Conservation (phyloP, 192 early-diverging fungal genomes). For the Coemansia sp. region DNA sequence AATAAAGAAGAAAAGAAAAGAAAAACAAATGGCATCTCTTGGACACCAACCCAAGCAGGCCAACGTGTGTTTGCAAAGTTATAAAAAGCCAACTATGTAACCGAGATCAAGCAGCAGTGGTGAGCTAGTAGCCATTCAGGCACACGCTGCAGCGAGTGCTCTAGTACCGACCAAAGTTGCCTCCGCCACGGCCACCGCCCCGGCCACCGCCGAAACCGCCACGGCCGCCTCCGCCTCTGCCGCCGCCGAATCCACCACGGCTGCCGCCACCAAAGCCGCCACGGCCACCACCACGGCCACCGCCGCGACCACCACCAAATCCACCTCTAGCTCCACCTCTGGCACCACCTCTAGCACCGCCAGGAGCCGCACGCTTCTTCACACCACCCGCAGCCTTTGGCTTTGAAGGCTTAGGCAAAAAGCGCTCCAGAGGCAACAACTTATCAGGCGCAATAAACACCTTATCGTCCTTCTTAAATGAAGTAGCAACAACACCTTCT, state of each 20-base stretch:
- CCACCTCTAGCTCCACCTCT: slow-evolving; percentile 52
- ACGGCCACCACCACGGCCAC: slow-evolving; percentile 43
- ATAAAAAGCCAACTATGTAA: too few species aligned
- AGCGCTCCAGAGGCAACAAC: slow-evolving; percentile 92
- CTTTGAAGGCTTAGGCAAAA: slow-evolving; percentile 97
- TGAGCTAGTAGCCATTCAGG: too few species aligned
- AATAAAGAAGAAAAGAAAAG: too few species aligned
- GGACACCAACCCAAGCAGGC: too few species aligned
- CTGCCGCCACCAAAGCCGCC: slow-evolving; percentile 34
- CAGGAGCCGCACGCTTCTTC: slow-evolving; percentile 64
- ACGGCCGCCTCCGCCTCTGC: slow-evolving; percentile 51
- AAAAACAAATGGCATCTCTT: too few species aligned
- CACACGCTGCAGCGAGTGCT: too few species aligned
- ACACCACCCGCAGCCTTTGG: slow-evolving; percentile 60
- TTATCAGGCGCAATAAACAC: slow-evolving; percentile 94
- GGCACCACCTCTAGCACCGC: slow-evolving; percentile 54
- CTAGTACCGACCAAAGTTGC: slow-evolving; percentile 46
- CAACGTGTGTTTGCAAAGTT: too few species aligned
- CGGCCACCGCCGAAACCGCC: slow-evolving; percentile 42
- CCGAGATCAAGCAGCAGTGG: too few species aligned
- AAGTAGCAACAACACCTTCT: slow-evolving; percentile 84
- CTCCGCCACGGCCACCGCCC: slow-evolving; percentile 52
- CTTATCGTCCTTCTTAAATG: slow-evolving; percentile 88
- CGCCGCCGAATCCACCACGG: slow-evolving; percentile 45
- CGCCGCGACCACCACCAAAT: slow-evolving; percentile 8